Evolutionary conservation across 495 filamentous ascomycete genomes (phyloP), one percentile per base, ranked within the genome.

Genomic region (Penicillium longicatenatum): DNA sequence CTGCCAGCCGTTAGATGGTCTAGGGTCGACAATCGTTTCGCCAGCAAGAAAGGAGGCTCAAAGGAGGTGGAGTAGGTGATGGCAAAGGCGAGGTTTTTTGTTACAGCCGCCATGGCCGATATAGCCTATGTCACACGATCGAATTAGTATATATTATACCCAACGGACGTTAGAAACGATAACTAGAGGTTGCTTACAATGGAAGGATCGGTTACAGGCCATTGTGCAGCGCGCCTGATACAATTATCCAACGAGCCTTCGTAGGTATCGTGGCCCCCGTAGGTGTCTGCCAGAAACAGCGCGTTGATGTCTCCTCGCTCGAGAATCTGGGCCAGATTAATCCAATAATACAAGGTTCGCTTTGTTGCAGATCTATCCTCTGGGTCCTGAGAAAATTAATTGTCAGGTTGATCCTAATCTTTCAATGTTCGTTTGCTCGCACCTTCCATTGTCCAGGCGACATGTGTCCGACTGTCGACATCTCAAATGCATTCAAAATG

Each of bases 371-470:
- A 83, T 54, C 78, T 82, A 63, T 86, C 83, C 20, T 57, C 68
- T 0, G 82, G 81, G 52, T 83, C 81, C 81, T 84, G 58, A n/a
- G 6, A 0, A 2, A 26, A 52, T 63, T 19, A 68, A 52, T n/a
- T n/a, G n/a, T n/a, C n/a, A n/a, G n/a, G n/a, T n/a, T n/a, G n/a
- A n/a, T n/a, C n/a, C n/a, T n/a, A n/a, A n/a, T n/a, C n/a, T n/a
- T n/a, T n/a, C n/a, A n/a, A n/a, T n/a, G n/a, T n/a, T n/a, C n/a
- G n/a, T n/a, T n/a, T n/a, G n/a, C n/a, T n/a, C 65, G 60, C 41
- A 82, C 80, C 75, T 81, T 83, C 83, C 82, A 87, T 46, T 86
- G 81, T 6, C 86, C 86, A 8, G 86, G 84, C 30, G 82, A 82
- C 61, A 86, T 72, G 67, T 89, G 86, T 12, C 86, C 86, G 57